Base-by-base conservation (phyloP, 495 filamentous ascomycete genomes). In the Podospora appendiculata region DNA sequence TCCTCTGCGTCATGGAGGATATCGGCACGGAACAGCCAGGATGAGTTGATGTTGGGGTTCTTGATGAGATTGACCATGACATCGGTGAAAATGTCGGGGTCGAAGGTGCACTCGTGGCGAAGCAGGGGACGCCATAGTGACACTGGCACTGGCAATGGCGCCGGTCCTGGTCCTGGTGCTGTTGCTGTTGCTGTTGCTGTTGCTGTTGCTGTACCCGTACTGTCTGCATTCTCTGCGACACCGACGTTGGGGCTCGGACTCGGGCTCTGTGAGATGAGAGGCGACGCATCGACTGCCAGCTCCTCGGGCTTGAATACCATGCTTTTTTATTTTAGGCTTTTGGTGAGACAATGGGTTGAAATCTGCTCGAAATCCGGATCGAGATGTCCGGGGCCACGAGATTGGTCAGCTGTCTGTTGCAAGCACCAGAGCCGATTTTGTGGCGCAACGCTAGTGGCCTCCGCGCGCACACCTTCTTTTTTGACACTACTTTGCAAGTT, bases 21-120 rank as follows among this genome's bases (percentile, higher is more conserved):
- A 67, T 96, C 90, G 10, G 91, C 90, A 17, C 92, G 82, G 62
- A 94, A 90, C 3, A 96, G 77, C 74, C 85, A 84, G 13, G 76
- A 84, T 3, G 87, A 88, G 55, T 87, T 92, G 73, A 92, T 79
- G 54, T 95, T 94, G 8, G 91, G 90, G 65, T 95, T 95, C 44
- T 74, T 74, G 58, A 94, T 78, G 41, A 94, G 78, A 53, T 88
- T 89, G 47, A 80, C 62, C 75, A 88, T 83, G 44, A 87, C 79
- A 33, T 76, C 65, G 35, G 73, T 61, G 63, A 91, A 89, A 45
- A 78, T 68, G 36, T 75, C 66, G 3, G 78, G 75, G 4, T 74
- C 57, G 58, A 88, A 89, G 9, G 75, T 62, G 60, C 83, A 86
- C 16, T 55, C 57, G 50, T 78, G 73, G 53, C 66, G 65, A 52